phyloP scores from a whole-genome alignment of 2,329 filamentous ascomycete genomes.

The Akanthomyces uredinophilus region DNA sequence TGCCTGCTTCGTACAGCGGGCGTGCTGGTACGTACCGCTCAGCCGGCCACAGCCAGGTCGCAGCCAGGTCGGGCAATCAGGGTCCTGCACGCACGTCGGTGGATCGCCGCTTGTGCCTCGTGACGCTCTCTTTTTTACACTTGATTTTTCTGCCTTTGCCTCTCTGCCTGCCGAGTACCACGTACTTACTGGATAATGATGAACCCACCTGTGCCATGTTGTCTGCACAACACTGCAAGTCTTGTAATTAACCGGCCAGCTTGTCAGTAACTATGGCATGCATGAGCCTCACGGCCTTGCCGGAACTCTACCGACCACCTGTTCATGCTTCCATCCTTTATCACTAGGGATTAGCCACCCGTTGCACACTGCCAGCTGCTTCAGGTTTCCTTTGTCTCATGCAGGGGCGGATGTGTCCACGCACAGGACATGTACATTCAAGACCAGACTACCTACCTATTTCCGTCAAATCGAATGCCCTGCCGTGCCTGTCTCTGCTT shows the following conservation, averaged over 20 bases:
- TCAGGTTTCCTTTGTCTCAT: background rate
- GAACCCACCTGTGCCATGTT: background rate
- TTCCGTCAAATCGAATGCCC: too few relatives aligned
- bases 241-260: background rate
- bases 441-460: too few relatives aligned
- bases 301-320: background rate
- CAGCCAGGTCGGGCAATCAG: background rate
- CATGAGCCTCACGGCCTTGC: too few relatives aligned
- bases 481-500: too few relatives aligned
- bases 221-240: background rate
- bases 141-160: background rate
- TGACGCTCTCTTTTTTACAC: background rate
- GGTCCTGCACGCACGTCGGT: background rate
- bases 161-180: too few relatives aligned
- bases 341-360: background rate
- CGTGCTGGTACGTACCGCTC: too few relatives aligned
- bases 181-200: too few relatives aligned
- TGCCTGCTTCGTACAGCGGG: too few relatives aligned
- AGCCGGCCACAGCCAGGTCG: too few relatives aligned
- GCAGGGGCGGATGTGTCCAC: background rate
- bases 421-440: too few relatives aligned
- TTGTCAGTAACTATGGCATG: too few relatives aligned
- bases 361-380: background rate
- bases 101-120: background rate
- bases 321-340: constrained; percentile 4